Evolutionary conservation across 177 flowering plant genomes (phyloP), one percentile per base, ranked within the genome.

Genomic region (Vitis hybrid): DNA sequence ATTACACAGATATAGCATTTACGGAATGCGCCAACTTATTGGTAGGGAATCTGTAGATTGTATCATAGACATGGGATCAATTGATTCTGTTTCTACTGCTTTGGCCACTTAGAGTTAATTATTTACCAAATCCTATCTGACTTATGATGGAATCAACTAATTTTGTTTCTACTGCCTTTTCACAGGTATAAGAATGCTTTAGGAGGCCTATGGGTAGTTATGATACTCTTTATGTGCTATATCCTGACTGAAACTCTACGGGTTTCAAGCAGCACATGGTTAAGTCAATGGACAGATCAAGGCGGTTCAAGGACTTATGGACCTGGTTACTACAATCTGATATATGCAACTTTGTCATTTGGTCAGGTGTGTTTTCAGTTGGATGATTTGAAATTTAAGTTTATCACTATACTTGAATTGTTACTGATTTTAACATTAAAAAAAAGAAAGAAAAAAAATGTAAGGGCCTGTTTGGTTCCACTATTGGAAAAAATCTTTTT

Each of bases 231-330:
- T 62, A 5, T 54, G 52, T 92, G 97, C 80, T 94, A 92, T 71
- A 32, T 89, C 34, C 40, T 74, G 23, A 85, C 91, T 14, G 97
- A 94, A 82, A 74, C 74, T 74, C 84, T 94, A 52, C 83, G 98
- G 82, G 79, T 94, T 72, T 85, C 85, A 70, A 91, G 97, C 80
- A 94, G 98, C 86, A 92, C 95, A 18, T 94, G 98, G 98, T 82
- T 94, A 78, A 93, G 98, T 80, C 23, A 65, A 75, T 94, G 98
- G 98, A 94, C 97, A 64, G 85, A 90, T 78, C 83, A 85, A 80
- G 78, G 94, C 69, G 60, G 81, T 55, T 51, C 84, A 52, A 80
- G 66, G 69, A 77, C 19, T 64, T 77, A 86, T 70, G 83, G 85
- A 23, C 82, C 97, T 32, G 86, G 82, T 64, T 88, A 76, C 76